Base-by-base conservation (phyloP, 345 rosid species). In the Physaria fendleri region DNA sequence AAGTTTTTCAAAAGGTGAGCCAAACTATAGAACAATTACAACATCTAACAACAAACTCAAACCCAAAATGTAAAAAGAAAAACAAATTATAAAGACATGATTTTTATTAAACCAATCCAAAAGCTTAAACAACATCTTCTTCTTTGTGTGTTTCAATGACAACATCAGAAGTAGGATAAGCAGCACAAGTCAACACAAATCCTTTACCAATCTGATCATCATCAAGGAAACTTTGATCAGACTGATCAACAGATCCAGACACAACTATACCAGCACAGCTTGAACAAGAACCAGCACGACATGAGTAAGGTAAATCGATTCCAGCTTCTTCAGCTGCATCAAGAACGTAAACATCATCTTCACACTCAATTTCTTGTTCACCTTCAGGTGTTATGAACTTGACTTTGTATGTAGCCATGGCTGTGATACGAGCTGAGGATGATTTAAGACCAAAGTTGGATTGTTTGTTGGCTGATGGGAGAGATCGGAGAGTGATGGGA, bases 271-370 rank as follows among this genome's bases (percentile, higher is more conserved):
- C 97, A 0, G 91, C 91, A 48, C 98, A 92, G 4, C 87, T 78
- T 1, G 97, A 86, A 78, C 98, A 92, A 17, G 98, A 71, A 8
- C 98, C 98, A 1, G 97, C 96, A 63, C 98, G 76, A 83, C 98
- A 92, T 0, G 97, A 92, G 91, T 84, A 92, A 2, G 98, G 98
- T 41, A 88, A 65, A 63, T 88, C 98, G 5, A 88, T 23, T 1
- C 95, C 99, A 1, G 6, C 4, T 30, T 85, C 97, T 66, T 93
- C 99, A 0, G 91, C 91, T 0, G 73, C 59, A 76, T 93, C 99
- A 1, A 93, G 79, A 50, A 88, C 75, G 74, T 85, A 88, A 0
- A n/a, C 41, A 47, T 83, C 90, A 6, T 76, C 85, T 2, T 81
- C 87, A 74, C 83, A 79, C 0, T 77, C 73, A 10, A 89, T 11